Percentiles rank a stretch among this genome's conserved stretches.
Evolutionary conservation across 805 yeast genomes (phyloP).

Genomic region (Candida gorgasii): DNA sequence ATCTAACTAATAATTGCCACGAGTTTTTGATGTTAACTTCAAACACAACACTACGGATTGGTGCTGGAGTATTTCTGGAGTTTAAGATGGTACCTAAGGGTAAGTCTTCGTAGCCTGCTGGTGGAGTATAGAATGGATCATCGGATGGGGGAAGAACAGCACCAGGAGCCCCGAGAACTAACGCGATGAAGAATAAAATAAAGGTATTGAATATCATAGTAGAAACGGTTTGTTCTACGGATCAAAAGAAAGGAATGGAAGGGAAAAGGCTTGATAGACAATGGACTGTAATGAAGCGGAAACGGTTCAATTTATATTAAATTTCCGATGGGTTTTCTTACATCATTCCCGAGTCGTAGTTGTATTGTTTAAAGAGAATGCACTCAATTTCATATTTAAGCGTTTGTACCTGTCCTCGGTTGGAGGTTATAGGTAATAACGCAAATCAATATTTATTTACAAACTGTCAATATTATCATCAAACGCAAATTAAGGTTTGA

Average conservation of each 20-base stretch:
- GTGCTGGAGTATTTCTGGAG: conserved; percentile 21
- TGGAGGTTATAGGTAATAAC: too few relatives aligned
- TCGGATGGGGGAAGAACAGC: conserved; percentile 13
- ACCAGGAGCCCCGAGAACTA: conserved; percentile 1
- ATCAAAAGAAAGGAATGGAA: background rate
- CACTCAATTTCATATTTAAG: too few relatives aligned
- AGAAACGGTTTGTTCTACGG: background rate
- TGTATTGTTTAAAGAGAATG: too few relatives aligned
- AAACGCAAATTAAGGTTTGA: too few relatives aligned
- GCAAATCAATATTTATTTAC: too few relatives aligned
- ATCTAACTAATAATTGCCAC: conserved; percentile 25
- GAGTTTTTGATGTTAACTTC: conserved; percentile 22
- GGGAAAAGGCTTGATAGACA: too few relatives aligned
- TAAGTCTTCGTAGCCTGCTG: conserved; percentile 21
- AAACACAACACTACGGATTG: conserved; percentile 18
- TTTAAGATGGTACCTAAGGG: conserved; percentile 26
- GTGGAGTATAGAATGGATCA: conserved; percentile 27
- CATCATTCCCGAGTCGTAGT: too few relatives aligned
- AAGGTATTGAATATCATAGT: background rate
- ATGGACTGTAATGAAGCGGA: too few relatives aligned
- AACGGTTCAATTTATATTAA: too few relatives aligned
- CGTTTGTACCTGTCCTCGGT: too few relatives aligned
- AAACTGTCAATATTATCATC: too few relatives aligned
- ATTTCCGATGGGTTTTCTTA: too few relatives aligned
- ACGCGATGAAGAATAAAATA: background rate